phyloP scores from a whole-genome alignment of 805 yeast genomes.

The Kazachstania bromeliacearum region DNA sequence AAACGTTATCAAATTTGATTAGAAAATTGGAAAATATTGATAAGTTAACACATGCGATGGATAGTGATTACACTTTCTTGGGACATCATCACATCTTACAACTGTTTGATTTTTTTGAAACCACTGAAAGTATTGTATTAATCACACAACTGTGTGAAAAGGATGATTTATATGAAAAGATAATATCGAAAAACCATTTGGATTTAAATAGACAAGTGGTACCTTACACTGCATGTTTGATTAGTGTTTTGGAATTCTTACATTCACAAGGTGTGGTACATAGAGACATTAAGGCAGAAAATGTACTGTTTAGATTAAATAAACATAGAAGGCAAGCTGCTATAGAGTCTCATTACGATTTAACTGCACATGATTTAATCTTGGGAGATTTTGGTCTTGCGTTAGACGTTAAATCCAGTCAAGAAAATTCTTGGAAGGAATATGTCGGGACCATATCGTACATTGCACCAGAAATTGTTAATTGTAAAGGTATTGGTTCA shows the following conservation, averaged over 20 bases:
- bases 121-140: slow-evolving; percentile 43
- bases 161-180: slow-evolving; percentile 58
- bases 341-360: slow-evolving; percentile 13
- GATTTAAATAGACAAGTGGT: slow-evolving; percentile 39
- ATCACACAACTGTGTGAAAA: slow-evolving; percentile 62
- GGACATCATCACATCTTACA: slow-evolving; percentile 45
- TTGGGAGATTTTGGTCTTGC: slow-evolving; percentile 51
- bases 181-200: slow-evolving; percentile 38
- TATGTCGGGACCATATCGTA: slow-evolving; percentile 64
- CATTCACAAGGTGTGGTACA: slow-evolving; percentile 56
- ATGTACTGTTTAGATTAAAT: slow-evolving; percentile 40
- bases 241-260: slow-evolving; percentile 48
- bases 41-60: not conserved
- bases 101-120: slow-evolving; percentile 61
- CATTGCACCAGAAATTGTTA: slow-evolving; percentile 63
- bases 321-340: not conserved
- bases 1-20: slow-evolving; percentile 17
- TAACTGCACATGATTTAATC: slow-evolving; percentile 27
- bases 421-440: slow-evolving; percentile 30
- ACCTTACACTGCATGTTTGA: slow-evolving; percentile 40
- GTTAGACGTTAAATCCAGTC: slow-evolving; percentile 34
- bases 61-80: slow-evolving; percentile 16
- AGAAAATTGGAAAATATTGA: slow-evolving; percentile 22
- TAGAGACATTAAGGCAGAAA: slow-evolving; percentile 67
- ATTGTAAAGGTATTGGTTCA: slow-evolving; percentile 28